These are phyloP conservation scores for Talaromyces adpressus DNA, from an alignment of 495 filamentous ascomycete genomes.

Conservation along the genomic window DNA sequence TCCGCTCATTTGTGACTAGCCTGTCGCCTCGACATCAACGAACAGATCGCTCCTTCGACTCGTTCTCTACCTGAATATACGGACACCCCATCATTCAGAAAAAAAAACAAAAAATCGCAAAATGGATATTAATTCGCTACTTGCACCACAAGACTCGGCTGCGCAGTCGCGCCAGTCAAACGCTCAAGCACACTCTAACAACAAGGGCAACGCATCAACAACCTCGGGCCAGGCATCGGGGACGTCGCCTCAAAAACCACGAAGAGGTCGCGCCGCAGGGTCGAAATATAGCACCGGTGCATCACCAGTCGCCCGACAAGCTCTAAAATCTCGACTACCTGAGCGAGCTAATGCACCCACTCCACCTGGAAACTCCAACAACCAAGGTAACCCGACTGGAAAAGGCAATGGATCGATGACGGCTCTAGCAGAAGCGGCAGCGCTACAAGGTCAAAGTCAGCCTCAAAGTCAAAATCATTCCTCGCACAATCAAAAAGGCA, in stretches of 20 bases:
- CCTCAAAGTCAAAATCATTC: slow-evolving; percentile 35
- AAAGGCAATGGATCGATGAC: slow-evolving; percentile 49
- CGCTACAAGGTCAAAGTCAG: slow-evolving; percentile 56
- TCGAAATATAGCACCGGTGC: slow-evolving; percentile 30
- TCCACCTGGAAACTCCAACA: slow-evolving; percentile 9
- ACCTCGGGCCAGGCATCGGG: slow-evolving; percentile 21
- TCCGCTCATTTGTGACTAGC: neutral
- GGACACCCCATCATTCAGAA: neutral
- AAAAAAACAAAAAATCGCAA: slow-evolving; percentile 1
- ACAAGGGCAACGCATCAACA: slow-evolving; percentile 26
- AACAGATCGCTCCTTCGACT: neutral
- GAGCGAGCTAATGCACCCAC: slow-evolving; percentile 18
- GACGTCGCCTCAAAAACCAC: slow-evolving; percentile 28
- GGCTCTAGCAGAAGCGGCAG: slow-evolving; percentile 57
- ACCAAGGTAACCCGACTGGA: slow-evolving; percentile 21
- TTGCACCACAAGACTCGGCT: slow-evolving; percentile 62
- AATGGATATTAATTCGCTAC: slow-evolving; percentile 70
- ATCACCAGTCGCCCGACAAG: slow-evolving; percentile 36
- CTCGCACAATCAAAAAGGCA: slow-evolving; percentile 9
- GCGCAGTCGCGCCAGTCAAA: slow-evolving; percentile 32
- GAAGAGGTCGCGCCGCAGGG: slow-evolving; percentile 26
- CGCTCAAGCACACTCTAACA: slow-evolving; percentile 26
- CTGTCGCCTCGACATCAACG: neutral
- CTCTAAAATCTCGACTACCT: slow-evolving; percentile 28
- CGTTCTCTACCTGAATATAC: neutral